phyloP scores from a whole-genome alignment of 2,329 filamentous ascomycete genomes.

The Apiospora malaysiana region DNA sequence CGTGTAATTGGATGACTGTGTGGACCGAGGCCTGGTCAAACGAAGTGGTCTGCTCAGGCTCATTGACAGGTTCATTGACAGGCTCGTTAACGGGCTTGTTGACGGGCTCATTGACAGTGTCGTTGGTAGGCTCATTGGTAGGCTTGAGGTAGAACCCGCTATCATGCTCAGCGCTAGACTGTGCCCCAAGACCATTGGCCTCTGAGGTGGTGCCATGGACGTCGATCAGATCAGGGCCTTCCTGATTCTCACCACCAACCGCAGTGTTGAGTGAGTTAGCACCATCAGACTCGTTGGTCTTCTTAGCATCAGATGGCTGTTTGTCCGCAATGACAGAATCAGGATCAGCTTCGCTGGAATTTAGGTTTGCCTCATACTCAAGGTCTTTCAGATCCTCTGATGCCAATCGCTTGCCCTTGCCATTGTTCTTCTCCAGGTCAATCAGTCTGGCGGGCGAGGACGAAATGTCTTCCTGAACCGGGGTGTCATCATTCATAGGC shows the following conservation, averaged over 20 bases:
- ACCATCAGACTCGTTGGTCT: no score
- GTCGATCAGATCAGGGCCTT: no score
- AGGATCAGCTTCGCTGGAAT: background rate
- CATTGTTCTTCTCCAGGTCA: background rate
- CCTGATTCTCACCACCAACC: background rate
- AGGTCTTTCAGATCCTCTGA: background rate
- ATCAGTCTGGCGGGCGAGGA: background rate
- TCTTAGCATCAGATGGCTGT: background rate
- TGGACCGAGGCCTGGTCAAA: background rate
- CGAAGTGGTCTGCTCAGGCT: background rate
- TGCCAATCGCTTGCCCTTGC: background rate
- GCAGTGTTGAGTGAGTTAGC: background rate
- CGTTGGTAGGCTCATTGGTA: background rate
- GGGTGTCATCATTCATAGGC: background rate
- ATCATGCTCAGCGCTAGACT: no score
- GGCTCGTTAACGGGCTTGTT: background rate
- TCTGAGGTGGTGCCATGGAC: background rate
- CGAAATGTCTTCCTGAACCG: background rate
- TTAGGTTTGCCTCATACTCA: background rate
- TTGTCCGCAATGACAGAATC: background rate
- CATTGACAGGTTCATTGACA: background rate
- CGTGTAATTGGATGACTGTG: background rate
- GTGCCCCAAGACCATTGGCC: no score
- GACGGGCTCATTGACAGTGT: background rate
- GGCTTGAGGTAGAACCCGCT: background rate